Base-by-base conservation (phyloP, 2,329 filamentous ascomycete species). In the Botrytis aclada region DNA sequence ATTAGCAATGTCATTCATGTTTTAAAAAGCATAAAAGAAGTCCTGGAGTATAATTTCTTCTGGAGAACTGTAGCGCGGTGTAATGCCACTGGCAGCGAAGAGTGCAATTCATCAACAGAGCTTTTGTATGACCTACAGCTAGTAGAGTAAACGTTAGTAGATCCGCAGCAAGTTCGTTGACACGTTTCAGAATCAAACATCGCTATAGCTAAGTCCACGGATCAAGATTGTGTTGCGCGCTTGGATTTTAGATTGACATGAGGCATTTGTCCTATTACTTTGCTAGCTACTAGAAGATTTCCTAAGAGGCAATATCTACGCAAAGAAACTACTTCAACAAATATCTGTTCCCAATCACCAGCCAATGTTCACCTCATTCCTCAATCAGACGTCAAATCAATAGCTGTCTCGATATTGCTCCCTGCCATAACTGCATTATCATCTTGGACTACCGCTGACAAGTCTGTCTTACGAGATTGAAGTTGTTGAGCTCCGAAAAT, bases 341-440 rank as follows among this genome's bases (percentile, higher is more conserved):
- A 14, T 18, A 2, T 12, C 18, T 29, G 12, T 43, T 12, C 18
- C 10, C n/a, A 16, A 43, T 9, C 18, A 69, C 34, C 6, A 56
- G 12, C 14, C 18, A 41, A 56, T 3, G 16, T 10, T 20, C n/a
- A 32, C 18, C 9, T 1, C 5, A 18, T 16, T 56, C 3, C 47
- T 69, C n/a, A 56, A 43, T 69, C 47, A 25, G 47, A 56, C 5
- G 65, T 56, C 65, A 69, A 67, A 41, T 67, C 45, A 29, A 67
- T 39, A 29, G 43, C 32, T 39, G 25, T 41, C 25, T 43, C 47
- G 3, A 10, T 8, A 14, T 22, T n/a, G 18, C n/a, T 41, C 16
- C 5, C 37, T 43, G 54, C 34, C 18, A 56, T 41, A 10, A 56
- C 4, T 56, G 18, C 14, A 56, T 69, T 37, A n/a, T 41, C 12